Evolutionary conservation across 208 protist species (phyloP).

Genomic region (Vickermania spadyakhi): DNA sequence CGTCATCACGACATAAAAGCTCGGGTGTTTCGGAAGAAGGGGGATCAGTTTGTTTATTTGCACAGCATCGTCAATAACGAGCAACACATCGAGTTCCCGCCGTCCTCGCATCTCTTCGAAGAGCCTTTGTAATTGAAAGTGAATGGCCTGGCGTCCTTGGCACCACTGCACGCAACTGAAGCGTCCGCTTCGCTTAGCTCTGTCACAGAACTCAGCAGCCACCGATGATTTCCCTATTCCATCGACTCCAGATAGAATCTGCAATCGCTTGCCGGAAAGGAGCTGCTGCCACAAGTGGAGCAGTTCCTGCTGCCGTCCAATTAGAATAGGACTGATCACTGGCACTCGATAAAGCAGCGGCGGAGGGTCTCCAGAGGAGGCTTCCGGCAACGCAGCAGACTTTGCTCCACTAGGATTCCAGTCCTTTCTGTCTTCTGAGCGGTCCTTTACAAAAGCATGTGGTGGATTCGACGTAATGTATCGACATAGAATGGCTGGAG

Average conservation of each 20-base stretch:
- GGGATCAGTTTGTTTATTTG: slow-evolving; percentile 16
- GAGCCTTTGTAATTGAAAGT: slow-evolving; percentile 40
- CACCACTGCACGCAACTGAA: slow-evolving; percentile 89
- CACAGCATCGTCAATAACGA: slow-evolving; percentile 69
- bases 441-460: too few species aligned
- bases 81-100: slow-evolving; percentile 64
- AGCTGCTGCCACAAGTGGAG: slow-evolving; percentile 75
- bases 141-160: slow-evolving; percentile 23
- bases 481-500: too few species aligned
- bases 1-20: slow-evolving; percentile 67
- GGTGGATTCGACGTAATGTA: too few species aligned
- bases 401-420: too few species aligned
- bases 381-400: too few species aligned
- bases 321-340: slow-evolving; percentile 23
- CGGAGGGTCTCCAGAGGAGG: slow-evolving; percentile 8
- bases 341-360: slow-evolving; percentile 73
- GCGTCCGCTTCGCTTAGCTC: slow-evolving; percentile 44
- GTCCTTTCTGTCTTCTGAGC: too few species aligned
- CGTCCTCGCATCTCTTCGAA: slow-evolving; percentile 67
- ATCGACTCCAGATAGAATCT: slow-evolving; percentile 63
- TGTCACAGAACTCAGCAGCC: slow-evolving; percentile 76
- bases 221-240: slow-evolving; percentile 83
- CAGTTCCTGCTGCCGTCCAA: slow-evolving; percentile 61
- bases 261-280: slow-evolving; percentile 47
- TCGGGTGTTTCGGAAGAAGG: slow-evolving; percentile 40